Base-by-base conservation (phyloP, 768 basidiomycete species). In the Auriscalpium microsporum region DNA sequence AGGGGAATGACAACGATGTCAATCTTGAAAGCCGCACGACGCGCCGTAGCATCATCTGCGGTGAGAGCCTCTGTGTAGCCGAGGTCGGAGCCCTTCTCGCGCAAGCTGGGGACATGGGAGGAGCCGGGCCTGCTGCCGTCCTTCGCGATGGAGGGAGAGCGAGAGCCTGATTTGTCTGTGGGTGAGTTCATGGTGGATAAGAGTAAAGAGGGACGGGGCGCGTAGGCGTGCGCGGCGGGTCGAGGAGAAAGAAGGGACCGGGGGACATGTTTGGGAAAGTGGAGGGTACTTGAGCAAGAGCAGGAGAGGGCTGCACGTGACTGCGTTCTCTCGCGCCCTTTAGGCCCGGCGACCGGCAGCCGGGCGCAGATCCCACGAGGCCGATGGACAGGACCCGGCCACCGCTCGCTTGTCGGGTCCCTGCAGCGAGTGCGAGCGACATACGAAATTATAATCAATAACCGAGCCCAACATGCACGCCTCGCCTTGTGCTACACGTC, bases 1-100 rank as follows among this genome's bases (percentile, higher is more conserved):
- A 61, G 36, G 17, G 60, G 60, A 13, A 61, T 51, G n/a, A 61
- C 36, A 45, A 48, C 35, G 5, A 61, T 3, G 34, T 61, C 60
- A 33, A 48, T 51, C 36, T 61, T 61, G 19, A 53, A 45, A 28
- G 46, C 46, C 19, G 60, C 60, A 7, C 37, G 53, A 13, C 28
- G 45, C 33, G 48, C 51, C 3, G 53, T 52, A 2, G 46, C 19
- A 19, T 38, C 17, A 40, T 61, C 45, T n/a, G 34, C 36, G 10
- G 45, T 28, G 23, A n/a, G 45, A 14, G 38, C 21, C 73, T 35
- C 23, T 16, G 14, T 44, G 19, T 4, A 8, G 3, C 50, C 51
- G 35, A 11, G 1, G 54, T 35, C 45, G 42, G 38, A 33, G 10
- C 36, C 21, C 49, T 53, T 5, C 3, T 45, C 45, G 10, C 28